Conservation (phyloP, 1,284 basidiomycete genomes). For the Exobasidium cylindrosporum region DNA sequence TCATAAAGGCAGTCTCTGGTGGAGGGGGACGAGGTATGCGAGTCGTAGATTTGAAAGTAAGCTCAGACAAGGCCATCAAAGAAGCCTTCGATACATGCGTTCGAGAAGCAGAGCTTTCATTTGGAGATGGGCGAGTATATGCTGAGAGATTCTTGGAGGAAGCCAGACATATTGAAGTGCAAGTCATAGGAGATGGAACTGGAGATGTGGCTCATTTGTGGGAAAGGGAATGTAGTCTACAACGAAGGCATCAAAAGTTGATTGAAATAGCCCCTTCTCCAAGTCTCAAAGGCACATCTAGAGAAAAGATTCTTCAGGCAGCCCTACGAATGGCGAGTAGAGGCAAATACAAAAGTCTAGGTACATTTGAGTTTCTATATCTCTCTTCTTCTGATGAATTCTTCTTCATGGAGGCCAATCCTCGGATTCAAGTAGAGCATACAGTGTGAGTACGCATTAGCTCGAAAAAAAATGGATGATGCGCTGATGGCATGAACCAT, state of each 20-base stretch:
- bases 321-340: conserved; percentile 89
- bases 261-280: conserved; percentile 97
- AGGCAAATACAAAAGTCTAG: conserved; percentile 94
- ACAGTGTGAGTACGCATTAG: conserved; percentile 59
- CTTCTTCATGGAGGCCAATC: conserved; percentile 88
- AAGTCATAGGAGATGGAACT: conserved; percentile 81
- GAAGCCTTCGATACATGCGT: conserved; percentile 66
- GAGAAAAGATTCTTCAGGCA: conserved; percentile 79
- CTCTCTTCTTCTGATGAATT: conserved; percentile 57
- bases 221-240: conserved; percentile 97
- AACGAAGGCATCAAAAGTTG: conserved; percentile 95
- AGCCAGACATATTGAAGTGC: conserved; percentile 95
- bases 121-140: conserved; percentile 96
- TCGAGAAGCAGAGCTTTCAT: conserved; percentile 90
- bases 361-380: conserved; percentile 78
- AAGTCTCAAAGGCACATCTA: conserved; percentile 83
- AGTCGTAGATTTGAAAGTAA: conserved; percentile 79
- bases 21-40: conserved; percentile 98
- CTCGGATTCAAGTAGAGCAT: conserved; percentile 57
- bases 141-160: conserved; percentile 91
- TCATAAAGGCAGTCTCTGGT: conserved; percentile 96
- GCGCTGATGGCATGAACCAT: conserved; percentile 15
- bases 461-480: conserved; percentile 21
- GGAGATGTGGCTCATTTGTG: conserved; percentile 96
- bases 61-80: conserved; percentile 17